Conservation (phyloP, 2,329 filamentous ascomycete species). For the Talaromyces verruculosus region DNA sequence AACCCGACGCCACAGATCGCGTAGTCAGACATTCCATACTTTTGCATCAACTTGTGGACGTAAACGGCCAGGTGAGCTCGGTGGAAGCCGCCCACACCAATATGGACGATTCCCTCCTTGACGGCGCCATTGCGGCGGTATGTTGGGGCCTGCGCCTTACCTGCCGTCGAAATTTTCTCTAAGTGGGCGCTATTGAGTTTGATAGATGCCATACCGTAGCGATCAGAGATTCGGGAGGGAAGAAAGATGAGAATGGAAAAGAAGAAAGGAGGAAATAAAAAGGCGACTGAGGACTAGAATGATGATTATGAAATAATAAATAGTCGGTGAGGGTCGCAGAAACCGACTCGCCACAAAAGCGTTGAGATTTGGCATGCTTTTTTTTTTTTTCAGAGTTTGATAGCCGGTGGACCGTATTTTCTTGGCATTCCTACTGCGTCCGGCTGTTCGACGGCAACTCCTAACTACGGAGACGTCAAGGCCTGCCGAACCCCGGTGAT, state of each 20-base stretch:
- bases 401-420: slow-evolving; percentile 1
- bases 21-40: slow-evolving; percentile 48
- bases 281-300: background rate
- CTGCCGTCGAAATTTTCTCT: background rate
- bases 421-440: background rate
- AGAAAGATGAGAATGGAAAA: background rate
- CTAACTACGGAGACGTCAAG: background rate
- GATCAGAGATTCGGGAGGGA: background rate
- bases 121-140: slow-evolving; percentile 47
- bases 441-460: background rate
- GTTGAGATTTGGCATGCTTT: slow-evolving; percentile 2
- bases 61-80: slow-evolving; percentile 56
- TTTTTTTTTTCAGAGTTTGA: slow-evolving; percentile 4
- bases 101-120: slow-evolving; percentile 57
- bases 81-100: slow-evolving; percentile 58
- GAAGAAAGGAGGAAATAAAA: background rate
- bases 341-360: background rate
- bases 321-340: background rate
- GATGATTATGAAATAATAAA: slow-evolving; percentile 11
- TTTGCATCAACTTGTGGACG: slow-evolving; percentile 50
- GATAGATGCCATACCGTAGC: slow-evolving; percentile 3
- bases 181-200: background rate
- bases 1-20: slow-evolving; percentile 56
- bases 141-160: slow-evolving; percentile 34
- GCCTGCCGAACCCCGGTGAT: background rate